These are phyloP conservation scores for Solanum hybrid DNA, from an alignment of 305 asterid species.

Conservation along the genomic window DNA sequence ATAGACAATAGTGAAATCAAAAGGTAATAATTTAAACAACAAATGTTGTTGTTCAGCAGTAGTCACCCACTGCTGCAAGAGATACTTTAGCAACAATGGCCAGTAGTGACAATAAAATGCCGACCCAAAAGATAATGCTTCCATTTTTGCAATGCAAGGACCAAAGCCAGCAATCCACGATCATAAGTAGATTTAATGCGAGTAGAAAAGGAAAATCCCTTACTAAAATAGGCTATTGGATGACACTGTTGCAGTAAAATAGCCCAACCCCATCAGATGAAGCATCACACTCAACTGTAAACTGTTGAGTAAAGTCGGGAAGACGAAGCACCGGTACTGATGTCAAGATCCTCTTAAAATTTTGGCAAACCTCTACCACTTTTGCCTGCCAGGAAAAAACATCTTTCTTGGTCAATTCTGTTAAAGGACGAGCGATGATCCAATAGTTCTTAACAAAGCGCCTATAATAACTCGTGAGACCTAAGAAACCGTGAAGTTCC, in stretches of 20 bases:
- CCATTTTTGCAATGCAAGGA: neutral
- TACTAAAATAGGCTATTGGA: neutral
- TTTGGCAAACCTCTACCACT: neutral
- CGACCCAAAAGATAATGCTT: neutral
- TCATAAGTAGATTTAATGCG: neutral
- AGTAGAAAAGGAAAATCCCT: neutral
- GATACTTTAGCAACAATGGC: neutral
- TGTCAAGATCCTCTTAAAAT: neutral
- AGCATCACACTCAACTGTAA: slow-evolving; percentile 11
- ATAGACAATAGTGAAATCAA: neutral
- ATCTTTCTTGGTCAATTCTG: neutral
- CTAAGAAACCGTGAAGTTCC: neutral
- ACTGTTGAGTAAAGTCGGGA: neutral
- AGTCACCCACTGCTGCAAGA: neutral
- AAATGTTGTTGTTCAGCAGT: neutral
- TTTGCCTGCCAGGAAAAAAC: neutral
- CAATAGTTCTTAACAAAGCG: neutral
- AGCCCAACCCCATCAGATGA: neutral
- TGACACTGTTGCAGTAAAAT: neutral
- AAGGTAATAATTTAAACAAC: neutral
- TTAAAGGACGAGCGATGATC: neutral
- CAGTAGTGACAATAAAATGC: neutral
- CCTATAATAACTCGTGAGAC: neutral
- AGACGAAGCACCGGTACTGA: neutral
- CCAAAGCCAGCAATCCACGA: neutral